Base-by-base conservation (phyloP, 805 yeast species). In the Sporopachydermia quercuum region DNA sequence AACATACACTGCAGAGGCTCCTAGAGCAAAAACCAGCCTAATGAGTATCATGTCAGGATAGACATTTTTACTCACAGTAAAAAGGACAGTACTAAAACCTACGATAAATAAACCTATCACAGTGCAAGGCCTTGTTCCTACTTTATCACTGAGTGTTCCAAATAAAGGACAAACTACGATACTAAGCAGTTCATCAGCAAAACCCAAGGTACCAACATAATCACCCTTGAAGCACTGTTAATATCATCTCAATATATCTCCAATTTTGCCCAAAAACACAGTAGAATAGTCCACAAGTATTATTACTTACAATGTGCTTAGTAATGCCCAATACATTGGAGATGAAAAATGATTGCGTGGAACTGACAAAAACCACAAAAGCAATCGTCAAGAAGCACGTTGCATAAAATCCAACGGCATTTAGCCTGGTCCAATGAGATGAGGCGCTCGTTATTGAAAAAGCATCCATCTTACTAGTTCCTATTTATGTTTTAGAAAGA, bases 141-240 rank as follows among this genome's bases (percentile, higher is more conserved):
- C 55, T 46, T 68, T 66, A 49, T 79, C 87, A 46, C 74, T 66
- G 18, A 74, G 49, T 0, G 78, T 70, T 3, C 87, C 89, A 45
- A 77, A 57, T 16, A 77, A 54, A 0, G 87, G 86, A 8, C 80
- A 68, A 14, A 66, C 47, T 0, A 63, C 37, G 39, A 78, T 67
- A 3, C 74, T 63, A 0, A 72, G 56, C 5, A 77, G 42, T 51
- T 79, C 86, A 51, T 78, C 86, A 14, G 65, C 68, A 35, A 75
- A 67, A 1, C 74, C 72, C 19, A 71, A 49, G 2, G 65, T 56
- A 1, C 76, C 74, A 18, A 68, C 65, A 40, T 63, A 64, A 33
- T 63, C 58, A 8, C 76, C 76, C 42, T 44, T 33, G n/a, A 53
- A 14, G 3, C 4, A 5, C 4, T 4, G 36, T n/a, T 5, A 38